Evolutionary conservation across 108 stramenopile genomes (phyloP).

Genomic region (Skeletonema tropicum): DNA sequence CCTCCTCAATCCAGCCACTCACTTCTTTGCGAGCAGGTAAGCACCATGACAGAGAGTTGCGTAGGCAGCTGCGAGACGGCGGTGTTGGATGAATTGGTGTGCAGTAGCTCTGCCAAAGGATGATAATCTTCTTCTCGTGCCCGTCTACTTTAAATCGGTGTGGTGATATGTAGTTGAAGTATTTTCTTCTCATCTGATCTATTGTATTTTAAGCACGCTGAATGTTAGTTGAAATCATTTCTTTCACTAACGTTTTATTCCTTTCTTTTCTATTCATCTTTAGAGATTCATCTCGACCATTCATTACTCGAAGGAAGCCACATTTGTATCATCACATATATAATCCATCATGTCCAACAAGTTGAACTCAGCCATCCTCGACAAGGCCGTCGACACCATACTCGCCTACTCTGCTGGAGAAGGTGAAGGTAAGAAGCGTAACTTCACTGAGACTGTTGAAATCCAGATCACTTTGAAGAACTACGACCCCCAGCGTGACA

Average conservation of each 20-base stretch:
- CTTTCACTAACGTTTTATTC: neutral
- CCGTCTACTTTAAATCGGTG: too few relatives aligned
- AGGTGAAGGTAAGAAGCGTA: conserved; percentile 98
- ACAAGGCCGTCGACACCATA: conserved; percentile 61
- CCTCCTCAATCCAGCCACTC: neutral
- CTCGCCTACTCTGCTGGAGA: conserved; percentile 58
- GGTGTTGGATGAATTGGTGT: too few relatives aligned
- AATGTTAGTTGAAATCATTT: neutral
- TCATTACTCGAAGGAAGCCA: conserved; percentile 69
- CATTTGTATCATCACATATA: conserved; percentile 5
- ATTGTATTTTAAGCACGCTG: too few relatives aligned
- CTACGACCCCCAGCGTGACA: conserved; percentile 99
- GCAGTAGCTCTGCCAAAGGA: too few relatives aligned
- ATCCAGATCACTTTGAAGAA: conserved; percentile 98
- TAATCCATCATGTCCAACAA: conserved; percentile 77
- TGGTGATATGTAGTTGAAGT: too few relatives aligned
- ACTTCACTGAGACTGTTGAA: conserved; percentile 99
- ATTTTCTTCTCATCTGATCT: too few relatives aligned
- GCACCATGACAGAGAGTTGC: conserved; percentile 3
- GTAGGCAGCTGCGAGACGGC: neutral
- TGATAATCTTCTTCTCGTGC: too few relatives aligned
- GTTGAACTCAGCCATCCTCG: conserved; percentile 85
- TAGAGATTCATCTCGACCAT: conserved; percentile 61
- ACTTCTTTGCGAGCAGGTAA: conserved; percentile 58
- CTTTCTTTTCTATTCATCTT: neutral